Evolutionary conservation across 2,329 filamentous ascomycete genomes (phyloP).

Genomic region (Huntiella savannae): DNA sequence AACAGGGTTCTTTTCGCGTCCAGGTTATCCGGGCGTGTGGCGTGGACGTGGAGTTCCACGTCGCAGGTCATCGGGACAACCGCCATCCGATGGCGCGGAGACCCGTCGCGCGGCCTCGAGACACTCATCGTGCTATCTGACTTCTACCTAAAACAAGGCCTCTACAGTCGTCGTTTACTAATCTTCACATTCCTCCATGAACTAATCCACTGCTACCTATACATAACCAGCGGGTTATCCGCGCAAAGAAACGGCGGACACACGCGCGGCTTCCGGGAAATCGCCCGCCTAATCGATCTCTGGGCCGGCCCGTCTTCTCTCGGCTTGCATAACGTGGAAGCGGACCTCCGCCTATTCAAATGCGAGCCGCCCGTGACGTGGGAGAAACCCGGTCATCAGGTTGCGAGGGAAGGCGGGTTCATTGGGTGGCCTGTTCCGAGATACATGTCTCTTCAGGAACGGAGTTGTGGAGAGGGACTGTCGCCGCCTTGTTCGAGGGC

Average conservation of each 20-base stretch:
- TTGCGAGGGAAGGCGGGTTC: no score
- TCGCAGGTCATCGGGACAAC: slow-evolving; percentile 43
- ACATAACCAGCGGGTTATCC: slow-evolving; percentile 39
- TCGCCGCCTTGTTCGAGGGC: no score
- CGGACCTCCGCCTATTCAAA: slow-evolving; percentile 24
- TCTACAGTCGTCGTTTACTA: slow-evolving; percentile 39
- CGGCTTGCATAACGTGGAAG: slow-evolving; percentile 39
- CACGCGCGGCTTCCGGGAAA: slow-evolving; percentile 37
- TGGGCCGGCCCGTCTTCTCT: slow-evolving; percentile 39
- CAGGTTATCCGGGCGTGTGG: slow-evolving; percentile 34
- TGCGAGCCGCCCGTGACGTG: no score
- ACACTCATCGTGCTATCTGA: slow-evolving; percentile 42
- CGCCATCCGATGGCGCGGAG: slow-evolving; percentile 28
- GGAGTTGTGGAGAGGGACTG: no score
- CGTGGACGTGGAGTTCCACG: slow-evolving; percentile 41
- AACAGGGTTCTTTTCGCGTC: slow-evolving; percentile 45
- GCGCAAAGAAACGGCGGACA: slow-evolving; percentile 38
- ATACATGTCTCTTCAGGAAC: no score
- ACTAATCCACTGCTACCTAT: slow-evolving; percentile 47
- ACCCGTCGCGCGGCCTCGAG: slow-evolving; percentile 32
- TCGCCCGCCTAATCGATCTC: slow-evolving; percentile 38
- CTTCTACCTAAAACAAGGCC: slow-evolving; percentile 34
- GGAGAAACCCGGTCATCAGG: no score
- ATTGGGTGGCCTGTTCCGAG: no score
- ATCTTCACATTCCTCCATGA: slow-evolving; percentile 49